Percentiles rank a stretch among this genome's conserved stretches.
Evolutionary conservation across 1,284 basidiomycete genomes (phyloP).

Genomic region (Cutaneotrichosporon sp.): DNA sequence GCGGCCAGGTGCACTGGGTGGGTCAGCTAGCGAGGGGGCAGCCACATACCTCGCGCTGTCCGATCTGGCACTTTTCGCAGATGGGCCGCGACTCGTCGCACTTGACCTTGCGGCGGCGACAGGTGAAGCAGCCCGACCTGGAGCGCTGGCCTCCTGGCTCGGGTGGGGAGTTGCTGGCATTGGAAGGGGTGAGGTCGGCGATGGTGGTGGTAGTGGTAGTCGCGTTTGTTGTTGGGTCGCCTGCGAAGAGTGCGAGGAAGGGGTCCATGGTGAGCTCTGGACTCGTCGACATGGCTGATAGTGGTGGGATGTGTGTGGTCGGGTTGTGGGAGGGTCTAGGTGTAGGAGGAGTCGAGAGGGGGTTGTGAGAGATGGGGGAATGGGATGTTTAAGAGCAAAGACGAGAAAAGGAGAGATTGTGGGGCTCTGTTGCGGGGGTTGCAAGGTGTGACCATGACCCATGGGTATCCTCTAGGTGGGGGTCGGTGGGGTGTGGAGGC

Average conservation of each 20-base stretch:
- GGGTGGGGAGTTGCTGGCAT: neutral
- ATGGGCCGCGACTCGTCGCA: conserved; percentile 43
- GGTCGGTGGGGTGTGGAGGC: no score
- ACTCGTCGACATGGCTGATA: conserved; percentile 15
- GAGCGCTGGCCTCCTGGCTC: conserved; percentile 29
- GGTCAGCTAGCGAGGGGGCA: neutral
- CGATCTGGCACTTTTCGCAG: conserved; percentile 40
- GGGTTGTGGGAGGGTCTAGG: neutral
- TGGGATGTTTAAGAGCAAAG: neutral
- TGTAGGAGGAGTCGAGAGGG: no score
- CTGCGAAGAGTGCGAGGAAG: conserved; percentile 26
- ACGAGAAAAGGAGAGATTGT: neutral
- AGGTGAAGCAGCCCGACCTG: conserved; percentile 43
- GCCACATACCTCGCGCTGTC: conserved; percentile 33
- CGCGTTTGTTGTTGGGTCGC: conserved; percentile 6
- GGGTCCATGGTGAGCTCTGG: conserved; percentile 26
- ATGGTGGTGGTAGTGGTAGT: conserved; percentile 8
- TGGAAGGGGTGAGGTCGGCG: neutral
- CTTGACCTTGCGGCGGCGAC: conserved; percentile 45
- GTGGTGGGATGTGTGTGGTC: no score
- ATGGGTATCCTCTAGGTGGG: no score
- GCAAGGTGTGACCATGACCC: no score
- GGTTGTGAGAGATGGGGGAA: neutral
- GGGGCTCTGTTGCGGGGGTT: neutral
- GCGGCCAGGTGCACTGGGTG: conserved; percentile 36